Conservation (phyloP, 495 filamentous ascomycete genomes). For the Xylaria intraflava region DNA sequence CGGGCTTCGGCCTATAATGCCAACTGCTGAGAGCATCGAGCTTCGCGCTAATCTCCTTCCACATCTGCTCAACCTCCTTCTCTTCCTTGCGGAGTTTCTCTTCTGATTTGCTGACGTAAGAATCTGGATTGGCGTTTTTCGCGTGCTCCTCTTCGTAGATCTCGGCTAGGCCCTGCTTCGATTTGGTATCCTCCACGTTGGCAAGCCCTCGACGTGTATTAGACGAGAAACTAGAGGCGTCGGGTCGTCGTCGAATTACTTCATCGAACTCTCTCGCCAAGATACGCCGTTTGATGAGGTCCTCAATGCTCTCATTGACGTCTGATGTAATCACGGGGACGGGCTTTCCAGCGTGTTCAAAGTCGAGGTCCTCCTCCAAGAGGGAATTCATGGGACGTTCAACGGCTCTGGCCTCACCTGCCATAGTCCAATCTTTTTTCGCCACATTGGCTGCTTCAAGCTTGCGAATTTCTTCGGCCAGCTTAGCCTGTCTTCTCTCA, state of each 20-base stretch:
- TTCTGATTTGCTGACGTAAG: conserved; percentile 70
- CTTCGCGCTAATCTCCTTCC: conserved; percentile 72
- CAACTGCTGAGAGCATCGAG: conserved; percentile 86
- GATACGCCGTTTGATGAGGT: conserved; percentile 89
- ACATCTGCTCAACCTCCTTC: conserved; percentile 74
- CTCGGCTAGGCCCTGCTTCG: conserved; percentile 79
- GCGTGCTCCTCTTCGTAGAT: conserved; percentile 92
- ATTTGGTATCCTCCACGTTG: conserved; percentile 82
- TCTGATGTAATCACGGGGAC: conserved; percentile 93
- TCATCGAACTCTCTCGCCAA: conserved; percentile 90
- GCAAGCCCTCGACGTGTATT: conserved; percentile 57
- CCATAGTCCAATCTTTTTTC: conserved; percentile 84
- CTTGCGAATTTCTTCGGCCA: conserved; percentile 82
- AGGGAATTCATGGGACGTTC: conserved; percentile 86
- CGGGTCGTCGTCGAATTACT: conserved; percentile 74
- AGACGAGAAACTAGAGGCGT: conserved; percentile 48
- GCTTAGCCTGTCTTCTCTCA: conserved; percentile 75
- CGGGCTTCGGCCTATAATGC: conserved; percentile 89
- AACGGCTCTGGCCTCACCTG: conserved; percentile 77
- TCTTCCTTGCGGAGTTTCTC: conserved; percentile 79
- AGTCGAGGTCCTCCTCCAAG: conserved; percentile 91
- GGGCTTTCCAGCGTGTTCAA: conserved; percentile 92
- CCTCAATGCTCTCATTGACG: conserved; percentile 85
- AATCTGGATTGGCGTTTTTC: conserved; percentile 65
- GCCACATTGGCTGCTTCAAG: conserved; percentile 85